phyloP scores from a whole-genome alignment of 1,284 basidiomycete species.

The Neolentinus lepideus region DNA sequence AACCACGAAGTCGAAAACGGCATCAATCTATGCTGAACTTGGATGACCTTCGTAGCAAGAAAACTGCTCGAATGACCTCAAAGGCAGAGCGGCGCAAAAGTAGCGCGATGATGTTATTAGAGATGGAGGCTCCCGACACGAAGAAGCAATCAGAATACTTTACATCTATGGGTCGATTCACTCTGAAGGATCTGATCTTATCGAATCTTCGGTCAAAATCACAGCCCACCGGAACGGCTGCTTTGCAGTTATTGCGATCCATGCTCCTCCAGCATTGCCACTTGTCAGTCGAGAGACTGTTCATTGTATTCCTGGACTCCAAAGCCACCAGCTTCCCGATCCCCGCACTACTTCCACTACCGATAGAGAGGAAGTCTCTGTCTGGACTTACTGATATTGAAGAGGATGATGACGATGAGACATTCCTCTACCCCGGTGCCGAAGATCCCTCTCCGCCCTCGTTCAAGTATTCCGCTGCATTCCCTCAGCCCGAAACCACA shows the following conservation, averaged over 20 bases:
- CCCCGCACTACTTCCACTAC: slow-evolving; percentile 29
- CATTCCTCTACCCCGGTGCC: slow-evolving; percentile 57
- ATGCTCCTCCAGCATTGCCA: slow-evolving; percentile 68
- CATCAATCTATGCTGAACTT: slow-evolving; percentile 40
- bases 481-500: slow-evolving; percentile 60
- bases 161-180: slow-evolving; percentile 81
- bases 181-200: slow-evolving; percentile 80
- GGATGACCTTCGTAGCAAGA: slow-evolving; percentile 16
- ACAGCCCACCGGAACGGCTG: slow-evolving; percentile 61
- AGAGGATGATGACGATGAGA: slow-evolving; percentile 56
- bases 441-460: slow-evolving; percentile 23
- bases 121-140: slow-evolving; percentile 74
- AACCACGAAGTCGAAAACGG: slow-evolving; percentile 35
- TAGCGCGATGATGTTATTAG: slow-evolving; percentile 77
- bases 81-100: slow-evolving; percentile 54
- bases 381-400: slow-evolving; percentile 8
- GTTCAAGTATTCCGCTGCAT: slow-evolving; percentile 26
- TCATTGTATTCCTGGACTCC: slow-evolving; percentile 64
- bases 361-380: slow-evolving; percentile 7
- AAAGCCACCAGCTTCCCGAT: slow-evolving; percentile 70
- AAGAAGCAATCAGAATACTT: slow-evolving; percentile 72
- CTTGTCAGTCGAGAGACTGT: slow-evolving; percentile 55
- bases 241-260: slow-evolving; percentile 74
- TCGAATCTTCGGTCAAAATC: slow-evolving; percentile 69
- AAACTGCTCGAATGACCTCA: slow-evolving; percentile 15